Conservation (phyloP, 805 yeast species). For the Yarrowia sp. region DNA sequence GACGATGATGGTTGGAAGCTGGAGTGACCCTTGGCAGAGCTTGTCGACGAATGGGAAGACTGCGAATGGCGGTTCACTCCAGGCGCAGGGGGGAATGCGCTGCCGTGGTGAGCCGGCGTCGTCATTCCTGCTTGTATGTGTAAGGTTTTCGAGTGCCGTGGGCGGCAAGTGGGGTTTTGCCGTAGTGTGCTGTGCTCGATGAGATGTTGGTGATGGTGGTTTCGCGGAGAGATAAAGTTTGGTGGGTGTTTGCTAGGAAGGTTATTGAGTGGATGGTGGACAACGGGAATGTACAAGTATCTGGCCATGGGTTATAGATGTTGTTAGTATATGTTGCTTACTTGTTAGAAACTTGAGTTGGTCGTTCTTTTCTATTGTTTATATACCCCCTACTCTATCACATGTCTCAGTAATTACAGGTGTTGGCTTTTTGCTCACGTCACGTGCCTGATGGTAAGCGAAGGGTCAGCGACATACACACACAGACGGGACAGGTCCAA, state of each 20-base stretch:
- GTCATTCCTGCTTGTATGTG: constrained; percentile 7
- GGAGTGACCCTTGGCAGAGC: neutral
- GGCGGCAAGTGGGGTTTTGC: constrained; percentile 2
- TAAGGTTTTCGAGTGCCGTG: neutral
- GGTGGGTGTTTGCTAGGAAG: constrained; percentile 16
- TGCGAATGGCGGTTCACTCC: constrained; percentile 1
- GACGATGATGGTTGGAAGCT: neutral
- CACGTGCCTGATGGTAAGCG: neutral
- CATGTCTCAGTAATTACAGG: too few species aligned
- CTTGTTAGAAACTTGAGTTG: too few species aligned
- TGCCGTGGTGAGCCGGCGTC: constrained; percentile 27
- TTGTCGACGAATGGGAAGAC: constrained; percentile 13
- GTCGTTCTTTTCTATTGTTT: too few species aligned
- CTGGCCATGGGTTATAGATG: too few species aligned
- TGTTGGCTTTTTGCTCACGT: neutral
- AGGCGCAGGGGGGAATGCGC: constrained; percentile 6
- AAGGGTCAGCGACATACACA: neutral
- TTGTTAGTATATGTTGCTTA: too few species aligned
- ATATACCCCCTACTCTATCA: too few species aligned
- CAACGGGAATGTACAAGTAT: neutral
- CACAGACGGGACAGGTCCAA: too few species aligned
- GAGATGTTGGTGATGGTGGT: constrained; percentile 17
- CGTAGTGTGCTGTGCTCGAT: neutral
- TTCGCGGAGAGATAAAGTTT: constrained; percentile 8
- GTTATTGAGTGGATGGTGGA: neutral